Conservation (phyloP, 805 yeast species). For the Saturnispora sanitii region DNA sequence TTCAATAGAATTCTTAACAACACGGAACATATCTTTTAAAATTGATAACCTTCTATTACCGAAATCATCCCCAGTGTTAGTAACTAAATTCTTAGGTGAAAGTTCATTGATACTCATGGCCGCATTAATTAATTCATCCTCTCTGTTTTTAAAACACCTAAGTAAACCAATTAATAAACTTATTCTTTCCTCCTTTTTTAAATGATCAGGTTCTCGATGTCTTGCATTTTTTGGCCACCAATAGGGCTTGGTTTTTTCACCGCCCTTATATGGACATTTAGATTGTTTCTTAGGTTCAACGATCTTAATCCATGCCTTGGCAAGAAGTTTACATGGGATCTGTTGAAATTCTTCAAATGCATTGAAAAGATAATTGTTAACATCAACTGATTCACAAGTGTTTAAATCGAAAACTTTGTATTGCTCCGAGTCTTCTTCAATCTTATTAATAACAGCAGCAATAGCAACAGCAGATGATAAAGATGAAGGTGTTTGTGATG, state of each 20-base stretch:
- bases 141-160: constrained; percentile 18
- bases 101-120: constrained; percentile 21
- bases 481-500: too few relatives aligned
- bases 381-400: constrained; percentile 14
- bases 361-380: constrained; percentile 19
- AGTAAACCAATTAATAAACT: constrained; percentile 36
- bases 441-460: background rate
- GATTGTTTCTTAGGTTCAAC: constrained; percentile 63
- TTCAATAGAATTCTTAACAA: constrained; percentile 12
- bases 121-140: constrained; percentile 16
- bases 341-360: constrained; percentile 38
- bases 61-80: constrained; percentile 15
- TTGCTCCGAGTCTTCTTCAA: constrained; percentile 7
- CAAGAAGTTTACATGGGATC: constrained; percentile 46
- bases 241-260: constrained; percentile 39
- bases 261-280: constrained; percentile 48
- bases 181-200: constrained; percentile 48
- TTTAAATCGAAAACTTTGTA: constrained; percentile 14
- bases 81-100: constrained; percentile 11
- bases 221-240: constrained; percentile 64
- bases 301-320: constrained; percentile 57
- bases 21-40: constrained; percentile 20
- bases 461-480: too few relatives aligned
- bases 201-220: constrained; percentile 69
- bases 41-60: constrained; percentile 18